Percentiles rank a stretch among this genome's conserved stretches.
Evolutionary conservation across 2,329 filamentous ascomycete genomes (phyloP).

Genomic region (Xylariaceae sp.): DNA sequence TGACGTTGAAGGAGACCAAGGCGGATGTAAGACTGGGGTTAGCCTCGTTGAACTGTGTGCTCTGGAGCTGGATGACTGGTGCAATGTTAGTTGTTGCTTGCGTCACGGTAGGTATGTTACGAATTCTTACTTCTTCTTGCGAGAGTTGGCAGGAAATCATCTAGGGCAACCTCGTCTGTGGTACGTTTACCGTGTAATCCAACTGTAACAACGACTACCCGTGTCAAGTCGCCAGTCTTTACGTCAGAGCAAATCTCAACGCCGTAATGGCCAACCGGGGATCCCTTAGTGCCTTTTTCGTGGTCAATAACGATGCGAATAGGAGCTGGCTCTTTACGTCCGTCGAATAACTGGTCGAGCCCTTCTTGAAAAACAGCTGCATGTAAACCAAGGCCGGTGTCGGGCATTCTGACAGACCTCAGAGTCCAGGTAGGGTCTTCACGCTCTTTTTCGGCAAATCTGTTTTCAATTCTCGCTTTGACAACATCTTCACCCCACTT

Average conservation of each 20-base stretch:
- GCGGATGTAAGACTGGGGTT: slow-evolving; percentile 63
- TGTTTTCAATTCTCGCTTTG: slow-evolving; percentile 79
- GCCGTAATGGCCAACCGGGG: slow-evolving; percentile 62
- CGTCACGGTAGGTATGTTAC: background rate
- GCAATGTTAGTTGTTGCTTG: slow-evolving; percentile 29
- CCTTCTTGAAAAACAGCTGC: slow-evolving; percentile 71
- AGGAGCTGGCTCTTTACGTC: slow-evolving; percentile 62
- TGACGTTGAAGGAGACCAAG: slow-evolving; percentile 73
- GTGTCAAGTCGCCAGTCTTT: slow-evolving; percentile 47
- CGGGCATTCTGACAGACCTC: slow-evolving; percentile 62
- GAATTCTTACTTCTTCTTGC: slow-evolving; percentile 62
- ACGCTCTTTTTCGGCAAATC: slow-evolving; percentile 79
- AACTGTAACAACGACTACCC: slow-evolving; percentile 47
- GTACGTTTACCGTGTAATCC: slow-evolving; percentile 69
- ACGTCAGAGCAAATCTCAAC: slow-evolving; percentile 69
- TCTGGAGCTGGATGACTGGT: slow-evolving; percentile 68
- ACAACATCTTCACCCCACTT: slow-evolving; percentile 81
- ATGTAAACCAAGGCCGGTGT: slow-evolving; percentile 55
- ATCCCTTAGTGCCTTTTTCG: slow-evolving; percentile 61
- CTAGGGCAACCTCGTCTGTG: slow-evolving; percentile 67
- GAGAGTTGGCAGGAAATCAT: slow-evolving; percentile 71
- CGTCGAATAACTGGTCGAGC: slow-evolving; percentile 57
- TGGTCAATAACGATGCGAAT: slow-evolving; percentile 72
- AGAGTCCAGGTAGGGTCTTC: slow-evolving; percentile 79
- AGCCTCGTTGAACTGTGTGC: slow-evolving; percentile 63